Conservation (phyloP, 495 filamentous ascomycete genomes). For the Neurospora sp. region DNA sequence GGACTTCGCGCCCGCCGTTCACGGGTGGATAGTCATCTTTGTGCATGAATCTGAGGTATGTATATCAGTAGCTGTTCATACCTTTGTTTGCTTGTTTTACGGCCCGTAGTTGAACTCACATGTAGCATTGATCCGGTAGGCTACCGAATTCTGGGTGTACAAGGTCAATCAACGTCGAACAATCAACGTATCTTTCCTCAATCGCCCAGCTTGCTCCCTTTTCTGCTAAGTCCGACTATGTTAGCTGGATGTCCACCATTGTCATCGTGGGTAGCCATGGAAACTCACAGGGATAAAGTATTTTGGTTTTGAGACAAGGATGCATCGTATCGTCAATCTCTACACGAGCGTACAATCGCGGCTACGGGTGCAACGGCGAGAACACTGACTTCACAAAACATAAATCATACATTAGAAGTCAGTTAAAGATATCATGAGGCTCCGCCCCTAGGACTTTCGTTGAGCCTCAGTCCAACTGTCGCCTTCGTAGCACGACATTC, state of each 20-base stretch:
- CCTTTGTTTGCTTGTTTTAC: too few relatives aligned
- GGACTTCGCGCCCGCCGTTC: slow-evolving; percentile 2
- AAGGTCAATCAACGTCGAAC: neutral
- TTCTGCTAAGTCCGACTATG: neutral
- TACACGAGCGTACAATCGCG: neutral
- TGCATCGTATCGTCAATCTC: neutral
- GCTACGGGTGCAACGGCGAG: neutral
- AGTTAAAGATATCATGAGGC: neutral
- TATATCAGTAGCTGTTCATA: neutral
- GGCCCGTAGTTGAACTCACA: neutral
- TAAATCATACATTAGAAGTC: neutral
- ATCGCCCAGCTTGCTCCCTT: neutral
- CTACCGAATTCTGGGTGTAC: neutral
- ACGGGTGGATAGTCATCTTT: slow-evolving; percentile 3
- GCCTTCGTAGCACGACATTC: neutral
- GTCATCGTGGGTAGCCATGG: neutral
- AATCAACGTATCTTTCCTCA: neutral
- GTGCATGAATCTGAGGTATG: slow-evolving; percentile 8
- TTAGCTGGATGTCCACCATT: neutral
- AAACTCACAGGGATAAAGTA: neutral
- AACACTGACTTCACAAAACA: neutral
- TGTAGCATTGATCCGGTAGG: slow-evolving; percentile 12
- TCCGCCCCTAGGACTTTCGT: neutral
- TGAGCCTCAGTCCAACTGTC: neutral
- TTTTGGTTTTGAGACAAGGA: neutral